A percentile compares a stretch with the other conserved stretches of the same genome.
Evolutionary conservation across 2,329 filamentous ascomycete genomes (phyloP).

Genomic region (Colletotrichum musicola): DNA sequence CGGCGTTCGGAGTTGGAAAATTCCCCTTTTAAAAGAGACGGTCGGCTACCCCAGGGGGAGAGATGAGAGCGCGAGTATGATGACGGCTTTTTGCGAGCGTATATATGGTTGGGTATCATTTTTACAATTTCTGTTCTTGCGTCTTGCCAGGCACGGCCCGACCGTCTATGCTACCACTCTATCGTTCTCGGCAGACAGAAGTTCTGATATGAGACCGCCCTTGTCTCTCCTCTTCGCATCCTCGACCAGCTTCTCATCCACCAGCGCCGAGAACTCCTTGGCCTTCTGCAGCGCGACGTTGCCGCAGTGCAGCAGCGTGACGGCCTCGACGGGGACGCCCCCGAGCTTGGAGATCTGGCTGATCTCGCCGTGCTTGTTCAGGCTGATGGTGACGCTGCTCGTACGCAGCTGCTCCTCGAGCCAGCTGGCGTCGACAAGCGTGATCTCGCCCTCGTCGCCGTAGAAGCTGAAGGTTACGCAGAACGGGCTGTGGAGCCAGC

Average conservation of each 20-base stretch:
- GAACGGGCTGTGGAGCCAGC: slow-evolving; percentile 91
- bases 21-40: background rate
- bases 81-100: slow-evolving; percentile 7
- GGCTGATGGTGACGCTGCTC: slow-evolving; percentile 81
- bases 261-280: slow-evolving; percentile 80
- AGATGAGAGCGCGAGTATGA: slow-evolving; percentile 1
- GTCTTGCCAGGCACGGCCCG: slow-evolving; percentile 5
- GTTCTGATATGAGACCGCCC: slow-evolving; percentile 82
- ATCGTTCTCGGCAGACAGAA: slow-evolving; percentile 85
- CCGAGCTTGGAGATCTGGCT: slow-evolving; percentile 94
- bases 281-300: slow-evolving; percentile 81
- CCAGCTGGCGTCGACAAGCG: slow-evolving; percentile 78
- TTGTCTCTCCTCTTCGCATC: slow-evolving; percentile 84
- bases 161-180: slow-evolving; percentile 62
- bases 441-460: slow-evolving; percentile 76
- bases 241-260: slow-evolving; percentile 80
- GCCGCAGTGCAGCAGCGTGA: slow-evolving; percentile 81
- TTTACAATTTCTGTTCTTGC: slow-evolving; percentile 33
- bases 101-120: slow-evolving; percentile 39
- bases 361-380: slow-evolving; percentile 91
- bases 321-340: slow-evolving; percentile 83
- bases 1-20: slow-evolving; percentile 34
- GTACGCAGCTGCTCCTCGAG: slow-evolving; percentile 83
- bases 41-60: background rate
- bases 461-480: slow-evolving; percentile 93